Percentiles rank a stretch among this genome's conserved stretches.
phyloP scores from a whole-genome alignment of 2,329 filamentous ascomycete genomes.

The Colletotrichum echinochloae region DNA sequence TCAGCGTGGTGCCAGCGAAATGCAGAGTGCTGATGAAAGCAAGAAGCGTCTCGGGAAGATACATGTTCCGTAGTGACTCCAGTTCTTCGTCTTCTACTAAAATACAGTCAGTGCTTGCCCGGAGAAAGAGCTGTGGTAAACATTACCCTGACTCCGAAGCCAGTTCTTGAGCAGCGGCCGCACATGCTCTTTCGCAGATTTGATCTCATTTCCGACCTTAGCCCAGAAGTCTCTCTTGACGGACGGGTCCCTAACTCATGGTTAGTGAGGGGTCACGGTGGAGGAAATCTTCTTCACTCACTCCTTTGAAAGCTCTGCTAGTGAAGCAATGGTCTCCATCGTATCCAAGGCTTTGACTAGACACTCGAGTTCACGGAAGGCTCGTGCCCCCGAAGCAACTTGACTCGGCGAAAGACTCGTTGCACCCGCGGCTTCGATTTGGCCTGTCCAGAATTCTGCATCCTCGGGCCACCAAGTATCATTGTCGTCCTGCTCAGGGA shows the following conservation, averaged over 20 bases:
- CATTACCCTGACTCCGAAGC: slow-evolving; percentile 70
- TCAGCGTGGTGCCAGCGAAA: slow-evolving; percentile 79
- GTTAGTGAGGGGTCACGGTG: slow-evolving; percentile 45
- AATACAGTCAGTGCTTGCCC: slow-evolving; percentile 4
- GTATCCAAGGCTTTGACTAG: slow-evolving; percentile 74
- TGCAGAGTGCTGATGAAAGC: slow-evolving; percentile 86
- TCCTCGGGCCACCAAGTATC: slow-evolving; percentile 53
- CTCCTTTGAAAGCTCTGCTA: slow-evolving; percentile 65
- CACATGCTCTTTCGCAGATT: slow-evolving; percentile 67
- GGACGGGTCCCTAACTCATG: slow-evolving; percentile 46
- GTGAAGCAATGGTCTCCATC: slow-evolving; percentile 73
- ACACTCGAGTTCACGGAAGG: slow-evolving; percentile 76
- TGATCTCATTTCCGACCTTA: slow-evolving; percentile 66
- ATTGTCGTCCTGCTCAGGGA: slow-evolving; percentile 52
- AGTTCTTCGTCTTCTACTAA: slow-evolving; percentile 60
- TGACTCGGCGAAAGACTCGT: slow-evolving; percentile 54
- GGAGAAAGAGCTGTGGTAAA: not conserved
- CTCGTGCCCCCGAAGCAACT: slow-evolving; percentile 67
- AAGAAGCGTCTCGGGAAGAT: slow-evolving; percentile 87
- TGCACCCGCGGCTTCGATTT: slow-evolving; percentile 52
- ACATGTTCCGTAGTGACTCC: slow-evolving; percentile 75
- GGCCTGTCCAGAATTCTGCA: slow-evolving; percentile 54
- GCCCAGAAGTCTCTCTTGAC: slow-evolving; percentile 64
- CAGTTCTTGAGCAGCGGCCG: slow-evolving; percentile 73
- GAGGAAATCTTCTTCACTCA: slow-evolving; percentile 51